Base-by-base conservation (phyloP, 2,329 filamentous ascomycete species). In the Exserohilum turcica region DNA sequence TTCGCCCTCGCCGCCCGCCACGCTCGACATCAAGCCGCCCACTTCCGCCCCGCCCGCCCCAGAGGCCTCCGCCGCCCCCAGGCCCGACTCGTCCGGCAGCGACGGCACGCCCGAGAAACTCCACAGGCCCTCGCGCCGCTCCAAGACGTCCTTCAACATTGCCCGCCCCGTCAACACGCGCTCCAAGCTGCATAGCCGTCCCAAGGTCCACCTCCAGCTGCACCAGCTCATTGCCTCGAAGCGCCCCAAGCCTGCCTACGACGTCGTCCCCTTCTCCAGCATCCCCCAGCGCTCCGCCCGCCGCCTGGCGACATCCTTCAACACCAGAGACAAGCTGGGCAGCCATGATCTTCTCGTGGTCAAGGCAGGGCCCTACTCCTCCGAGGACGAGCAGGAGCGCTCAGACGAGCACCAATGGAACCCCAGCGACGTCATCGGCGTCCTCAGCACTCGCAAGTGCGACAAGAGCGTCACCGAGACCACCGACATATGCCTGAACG, bases 311-410 rank as follows among this genome's bases (percentile, higher is more conserved):
- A 81, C 83, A 6, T 79, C 89, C 43, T 87, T 89, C 63, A 80
- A 82, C 46, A 81, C 82, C 18, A 86, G 85, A 63, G 83, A 84
- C 39, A 81, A 85, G 48, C 76, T 92, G 3, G 84, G 86, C 28
- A 80, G 84, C 18, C 84, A 88, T 57, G 89, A 92, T 70, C 77
- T 92, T 10, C 81, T 92, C 51, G 73, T 93, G 39, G 81, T 92
- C 27, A 84, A 82, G 63, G 89, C 87, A 50, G 88, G 90, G 60
- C 83, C 88, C 58, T 91, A 90, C 68, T 64, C 62, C 10, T 60
- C 15, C 49, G 70, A 51, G 42, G 64, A 66, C 54, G 78, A 77
- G 7, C 79, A 83, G 7, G 76, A 76, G 16, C 66, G 55, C 44
- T 63, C 67, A 3, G 79, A 83, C 57, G 80, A 82, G 35, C 80